Evolutionary conservation across 2,329 filamentous ascomycete genomes (phyloP), one percentile per base, ranked within the genome.

Genomic region (Ophiostoma novo-ulmi): DNA sequence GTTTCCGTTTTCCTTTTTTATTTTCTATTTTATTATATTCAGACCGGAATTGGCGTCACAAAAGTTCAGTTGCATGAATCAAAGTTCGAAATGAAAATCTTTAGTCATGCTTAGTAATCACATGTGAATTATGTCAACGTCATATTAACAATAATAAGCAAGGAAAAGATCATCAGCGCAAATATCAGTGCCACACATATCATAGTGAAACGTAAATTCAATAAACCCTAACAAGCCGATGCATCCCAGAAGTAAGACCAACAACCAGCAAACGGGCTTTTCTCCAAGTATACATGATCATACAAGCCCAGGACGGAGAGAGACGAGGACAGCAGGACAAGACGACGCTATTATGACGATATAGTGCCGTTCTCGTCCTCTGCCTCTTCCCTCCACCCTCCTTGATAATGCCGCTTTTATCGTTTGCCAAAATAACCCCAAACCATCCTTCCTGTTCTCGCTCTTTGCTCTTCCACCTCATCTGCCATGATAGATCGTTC

Each of bases 401-500:
- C 35, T 58, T 58, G 52, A 58, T 58, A n/a, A 17, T 58, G 52
- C 22, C 52, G 52, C 22, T 58, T 58, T 63, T 63, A 35, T 63
- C 26, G 26, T 20, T 35, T 63, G 58, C 26, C 58, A 31, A 63
- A 63, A 26, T 10, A 63, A 58, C 52, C 26, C 58, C 58, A 26
- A 63, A 35, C 11, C 11, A 20, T 20, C 13, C 13, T 14, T 11
- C 26, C 26, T 3, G 8, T 14, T 61, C 22, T 31, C 22, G 22
- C 11, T 22, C 52, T 58, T 14, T 35, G 3, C 26, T 35, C 58
- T 63, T 35, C 26, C 26, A 63, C 58, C 58, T 35, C 58, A 35
- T 63, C 58, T 63, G 58, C 58, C 26, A 63, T 35, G 58, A 63
- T 63, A 63, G 26, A 63, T 65, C 55, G 58, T 69, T 48, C 55